Evolutionary conservation across 1,139 yeast species (phyloP), one percentile per base, ranked within the genome.

Genomic region (Nakaseomyces sp.): DNA sequence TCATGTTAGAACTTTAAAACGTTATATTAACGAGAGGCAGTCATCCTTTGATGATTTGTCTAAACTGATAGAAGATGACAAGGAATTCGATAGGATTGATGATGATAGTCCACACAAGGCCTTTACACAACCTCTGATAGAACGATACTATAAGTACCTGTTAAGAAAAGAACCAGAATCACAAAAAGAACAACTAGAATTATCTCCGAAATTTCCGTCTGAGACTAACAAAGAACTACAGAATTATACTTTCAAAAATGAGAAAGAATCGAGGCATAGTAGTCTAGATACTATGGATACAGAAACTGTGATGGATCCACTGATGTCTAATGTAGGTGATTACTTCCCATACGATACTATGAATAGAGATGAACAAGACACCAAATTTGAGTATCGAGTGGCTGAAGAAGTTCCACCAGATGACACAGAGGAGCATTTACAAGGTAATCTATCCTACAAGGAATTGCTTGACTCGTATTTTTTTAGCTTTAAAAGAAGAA

Each of bases 1-100:
- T 13, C 38, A 20, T 35, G 38, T 35, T 12, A 20, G 28, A 35
- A 35, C 38, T 16, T 12, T 35, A 12, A 35, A 35, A 15, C 26
- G 38, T 20, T 35, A 35, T 22, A 3, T 35, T 5, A 8, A 18
- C 8, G 38, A 35, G 28, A 35, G 38, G 28, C 38, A 35, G 28
- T 35, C 38, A 7, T 35, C 38, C 8, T 35, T 35, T 13, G 38
- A 35, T 22, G 38, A 35, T 15, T 35, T 35, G 38, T 28, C 38
- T 7, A 35, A 15, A 12, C 38, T 35, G 9, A 35, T 35, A 20
- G 38, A n/a, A 20, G 38, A 35, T 8, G 38, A 35, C 18, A 9
- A 35, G 10, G 38, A 35, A 13, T 35, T 35, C 18, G 38, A 35
- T 18, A 20, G n/a, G 18, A 35, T 35, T 9, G 18, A 35, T 22